Base-by-base conservation (phyloP, 2,329 filamentous ascomycete species). In the Elsinoe ampelina region DNA sequence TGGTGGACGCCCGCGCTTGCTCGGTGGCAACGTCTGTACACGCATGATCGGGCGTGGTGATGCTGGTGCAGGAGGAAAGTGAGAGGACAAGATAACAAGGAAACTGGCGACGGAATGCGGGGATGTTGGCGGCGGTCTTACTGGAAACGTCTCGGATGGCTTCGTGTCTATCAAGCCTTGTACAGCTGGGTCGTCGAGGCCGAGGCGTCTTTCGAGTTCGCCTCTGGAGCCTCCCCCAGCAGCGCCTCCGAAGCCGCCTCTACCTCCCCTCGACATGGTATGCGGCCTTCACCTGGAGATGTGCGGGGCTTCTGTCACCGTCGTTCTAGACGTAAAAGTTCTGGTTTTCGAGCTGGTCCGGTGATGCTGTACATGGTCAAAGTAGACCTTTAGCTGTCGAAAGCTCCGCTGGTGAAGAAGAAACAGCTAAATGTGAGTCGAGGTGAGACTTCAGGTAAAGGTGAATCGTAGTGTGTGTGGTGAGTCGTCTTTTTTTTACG, bases 61-160 rank as follows among this genome's bases (percentile, higher is more conserved):
- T 32, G 50, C 15, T 15, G 19, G 19, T 17, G 32, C 11, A 38
- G 50, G 35, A 41, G 34, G 32, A 34, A 38, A 54, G 36, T 19
- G 47, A n/a, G 12, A 30, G 17, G 36, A 42, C 26, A 30, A 55
- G 52, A 54, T 20, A 55, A 34, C n/a, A 15, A 20, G 20, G 38
- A 32, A 43, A 38, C 19, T 36, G 38, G 7, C 20, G 12, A 43
- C 59, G 38, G 43, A 38, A 36, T 57, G 45, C 17, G 38, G 47
- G 39, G 50, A 45, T 58, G 38, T 6, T 32, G 35, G 47, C 12
- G 54, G 13, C 19, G 59, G 68, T 64, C 63, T 72, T 71, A 55
- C 59, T 8, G 72, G 72, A 64, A 72, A 74, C 54, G 68, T 67
- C 61, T 72, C 70, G 48, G 68, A 68, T 20, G 72, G 72, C 42